phyloP scores from a whole-genome alignment of 208 protist genomes.

The Trypanosoma platydactyli region DNA sequence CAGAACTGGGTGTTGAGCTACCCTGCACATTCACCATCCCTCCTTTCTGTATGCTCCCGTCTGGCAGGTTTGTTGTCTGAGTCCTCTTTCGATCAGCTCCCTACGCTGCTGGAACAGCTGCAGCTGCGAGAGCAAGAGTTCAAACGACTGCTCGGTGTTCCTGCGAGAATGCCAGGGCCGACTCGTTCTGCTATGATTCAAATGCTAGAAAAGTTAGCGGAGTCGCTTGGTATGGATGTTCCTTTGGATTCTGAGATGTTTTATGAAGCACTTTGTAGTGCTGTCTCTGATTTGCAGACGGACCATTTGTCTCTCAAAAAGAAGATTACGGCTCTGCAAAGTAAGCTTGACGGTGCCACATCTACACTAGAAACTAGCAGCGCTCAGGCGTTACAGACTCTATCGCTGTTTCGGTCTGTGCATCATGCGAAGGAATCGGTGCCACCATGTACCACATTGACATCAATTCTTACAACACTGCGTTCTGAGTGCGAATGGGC shows the following conservation, averaged over 20 bases:
- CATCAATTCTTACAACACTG: slow-evolving; percentile 1
- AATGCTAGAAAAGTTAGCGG: slow-evolving; percentile 3
- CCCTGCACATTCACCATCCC: background rate
- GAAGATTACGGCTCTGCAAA: slow-evolving; percentile 4
- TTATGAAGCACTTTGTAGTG: background rate
- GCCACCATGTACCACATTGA: background rate
- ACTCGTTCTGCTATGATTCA: slow-evolving; percentile 13
- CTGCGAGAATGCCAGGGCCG: slow-evolving; percentile 14
- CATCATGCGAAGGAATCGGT: background rate
- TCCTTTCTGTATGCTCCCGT: slow-evolving; percentile 12
- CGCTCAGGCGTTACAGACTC: background rate
- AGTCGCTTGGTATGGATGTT: slow-evolving; percentile 6
- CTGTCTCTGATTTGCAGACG: slow-evolving; percentile 1
- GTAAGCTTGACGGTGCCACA: background rate
- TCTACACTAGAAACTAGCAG: background rate
- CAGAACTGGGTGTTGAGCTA: slow-evolving; percentile 11
- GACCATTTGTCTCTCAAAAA: slow-evolving; percentile 6
- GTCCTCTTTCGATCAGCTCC: slow-evolving; percentile 8
- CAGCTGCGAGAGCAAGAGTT: slow-evolving; percentile 9
- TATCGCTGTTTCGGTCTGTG: background rate
- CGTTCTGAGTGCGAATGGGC: slow-evolving; percentile 10
- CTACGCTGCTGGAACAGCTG: slow-evolving; percentile 10
- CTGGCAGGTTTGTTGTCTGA: slow-evolving; percentile 17
- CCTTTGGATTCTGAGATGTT: slow-evolving; percentile 4
- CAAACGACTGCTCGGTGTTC: slow-evolving; percentile 13